A percentile compares a stretch with the other conserved stretches of the same genome.
phyloP scores from a whole-genome alignment of 805 yeast species.

The Debaryomyces tyrocola region DNA sequence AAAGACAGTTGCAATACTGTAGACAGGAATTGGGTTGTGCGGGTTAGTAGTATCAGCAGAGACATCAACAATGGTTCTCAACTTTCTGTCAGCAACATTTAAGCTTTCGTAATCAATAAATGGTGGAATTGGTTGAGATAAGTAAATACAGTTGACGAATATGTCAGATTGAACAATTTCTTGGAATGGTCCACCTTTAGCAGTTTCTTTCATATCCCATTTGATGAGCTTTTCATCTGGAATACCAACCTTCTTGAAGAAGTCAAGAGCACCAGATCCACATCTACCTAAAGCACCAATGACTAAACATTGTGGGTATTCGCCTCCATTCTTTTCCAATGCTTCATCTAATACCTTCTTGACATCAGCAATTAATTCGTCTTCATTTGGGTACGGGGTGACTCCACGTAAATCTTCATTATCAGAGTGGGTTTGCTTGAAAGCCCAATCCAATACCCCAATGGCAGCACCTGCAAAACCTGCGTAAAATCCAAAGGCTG shows the following conservation, averaged over 20 bases:
- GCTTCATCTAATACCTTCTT: slow-evolving; percentile 59
- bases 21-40: slow-evolving; percentile 96
- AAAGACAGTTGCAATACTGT: slow-evolving; percentile 86
- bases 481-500: slow-evolving; percentile 99
- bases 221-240: slow-evolving; percentile 80
- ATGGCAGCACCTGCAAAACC: slow-evolving; percentile 99
- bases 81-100: slow-evolving; percentile 66
- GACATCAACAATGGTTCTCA: slow-evolving; percentile 93
- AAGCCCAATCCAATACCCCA: slow-evolving; percentile 92
- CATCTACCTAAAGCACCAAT: slow-evolving; percentile 99
- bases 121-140: slow-evolving; percentile 92
- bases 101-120: slow-evolving; percentile 72
- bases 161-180: slow-evolving; percentile 88
- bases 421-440: slow-evolving; percentile 74
- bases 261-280: slow-evolving; percentile 94
- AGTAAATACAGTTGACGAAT: slow-evolving; percentile 93
- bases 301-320: slow-evolving; percentile 75
- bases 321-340: slow-evolving; percentile 55
- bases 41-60: slow-evolving; percentile 99
- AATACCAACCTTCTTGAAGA: slow-evolving; percentile 78
- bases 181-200: slow-evolving; percentile 94
- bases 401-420: slow-evolving; percentile 74
- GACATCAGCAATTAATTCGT: slow-evolving; percentile 70
- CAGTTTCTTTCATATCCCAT: slow-evolving; percentile 98
- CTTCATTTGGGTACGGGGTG: slow-evolving; percentile 79